Base-by-base conservation (phyloP, 257 asterid species). In the Mitragyna speciosa region DNA sequence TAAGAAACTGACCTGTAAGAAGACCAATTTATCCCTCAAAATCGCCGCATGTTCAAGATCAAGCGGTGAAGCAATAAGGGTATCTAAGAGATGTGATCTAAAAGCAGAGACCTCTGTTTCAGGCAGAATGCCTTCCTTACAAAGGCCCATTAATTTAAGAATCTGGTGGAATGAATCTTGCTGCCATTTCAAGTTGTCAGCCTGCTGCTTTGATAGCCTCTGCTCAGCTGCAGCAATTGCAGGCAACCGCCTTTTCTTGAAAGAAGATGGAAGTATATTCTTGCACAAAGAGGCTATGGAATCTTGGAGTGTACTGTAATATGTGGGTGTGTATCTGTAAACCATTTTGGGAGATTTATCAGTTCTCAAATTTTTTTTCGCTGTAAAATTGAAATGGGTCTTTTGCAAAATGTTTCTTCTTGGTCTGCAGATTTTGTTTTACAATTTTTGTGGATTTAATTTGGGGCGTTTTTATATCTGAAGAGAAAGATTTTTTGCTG, bases 181-280 rank as follows among this genome's bases (percentile, higher is more conserved):
- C 92, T 95, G 98, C 98, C 99, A 95, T 84, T 93, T 93, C 70
- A 95, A 83, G 84, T 92, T 91, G 72, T 92, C 99, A 10, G 98
- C 89, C 78, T 93, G 99, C 88, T 91, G 97, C 88, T 91, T 89
- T 56, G 93, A 87, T 22, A 85, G 90, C 47, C 86, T 91, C 82
- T 92, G 93, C 92, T 95, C 99, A 10, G 99, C 99, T 1, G 98
- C 99, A 2, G 88, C 93, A 9, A 95, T 93, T 0, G 97, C 99
- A 4, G 98, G 92, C 39, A 95, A 74, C 77, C 93, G 87, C 90
- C 82, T 83, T 86, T 95, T 95, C 93, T 88, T 95, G 92, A 92
- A 93, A 47, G 99, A 86, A 56, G 93, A 93, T 0, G 98, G 99
- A 33, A 95, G 93, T 67, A 95, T 86, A 63, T 80, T 92, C 79